Percentiles rank a stretch among this genome's conserved stretches.
phyloP scores from a whole-genome alignment of 306 rosid genomes.

The Trichosanthes truncata region DNA sequence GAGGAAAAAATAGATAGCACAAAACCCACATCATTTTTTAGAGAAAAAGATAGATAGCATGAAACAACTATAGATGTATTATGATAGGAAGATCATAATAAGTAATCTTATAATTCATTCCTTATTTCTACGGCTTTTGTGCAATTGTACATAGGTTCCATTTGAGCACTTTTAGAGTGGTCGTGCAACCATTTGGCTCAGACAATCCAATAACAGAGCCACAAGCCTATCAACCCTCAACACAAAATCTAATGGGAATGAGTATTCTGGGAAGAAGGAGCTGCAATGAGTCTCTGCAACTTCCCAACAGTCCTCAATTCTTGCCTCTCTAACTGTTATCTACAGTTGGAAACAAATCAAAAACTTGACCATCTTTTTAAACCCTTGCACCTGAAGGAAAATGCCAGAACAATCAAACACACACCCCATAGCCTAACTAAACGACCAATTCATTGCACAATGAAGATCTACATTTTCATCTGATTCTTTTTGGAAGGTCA shows the following conservation, averaged over 20 bases:
- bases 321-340: slow-evolving; percentile 78
- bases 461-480: too few relatives aligned
- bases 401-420: not conserved
- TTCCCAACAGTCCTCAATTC: slow-evolving; percentile 97
- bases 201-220: slow-evolving; percentile 77
- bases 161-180: too few relatives aligned
- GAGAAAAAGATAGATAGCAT: too few relatives aligned
- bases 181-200: slow-evolving; percentile 64
- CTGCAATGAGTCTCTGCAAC: slow-evolving; percentile 99
- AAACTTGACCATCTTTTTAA: slow-evolving; percentile 82
- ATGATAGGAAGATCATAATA: too few relatives aligned
- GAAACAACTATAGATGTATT: too few relatives aligned
- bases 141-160: too few relatives aligned
- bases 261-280: slow-evolving; percentile 85
- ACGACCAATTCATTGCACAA: too few relatives aligned
- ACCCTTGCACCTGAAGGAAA: slow-evolving; percentile 48
- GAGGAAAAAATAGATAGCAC: not conserved
- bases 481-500: not conserved
- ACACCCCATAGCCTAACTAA: not conserved
- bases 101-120: too few relatives aligned
- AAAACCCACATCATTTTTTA: not conserved
- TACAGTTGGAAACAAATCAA: slow-evolving; percentile 62
- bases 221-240: slow-evolving; percentile 79
- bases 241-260: slow-evolving; percentile 81
- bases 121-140: too few relatives aligned